phyloP scores from a whole-genome alignment of 495 filamentous ascomycete species.

The Ramalina peruviana region DNA sequence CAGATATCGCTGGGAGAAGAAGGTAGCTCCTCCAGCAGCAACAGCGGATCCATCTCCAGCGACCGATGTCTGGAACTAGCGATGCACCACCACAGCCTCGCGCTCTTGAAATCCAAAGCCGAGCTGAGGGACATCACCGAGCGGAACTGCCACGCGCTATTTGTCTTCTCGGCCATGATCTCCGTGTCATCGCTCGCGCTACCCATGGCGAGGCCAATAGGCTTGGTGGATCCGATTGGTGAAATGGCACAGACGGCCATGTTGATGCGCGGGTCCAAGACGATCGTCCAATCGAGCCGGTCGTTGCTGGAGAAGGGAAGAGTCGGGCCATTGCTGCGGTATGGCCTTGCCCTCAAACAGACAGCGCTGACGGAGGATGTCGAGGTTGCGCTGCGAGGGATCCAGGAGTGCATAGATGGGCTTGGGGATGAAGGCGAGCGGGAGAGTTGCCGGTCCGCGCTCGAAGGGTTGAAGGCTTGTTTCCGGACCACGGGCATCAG shows the following conservation, averaged over 20 bases:
- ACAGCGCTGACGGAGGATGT: neutral
- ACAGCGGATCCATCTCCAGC: neutral
- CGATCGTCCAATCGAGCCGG: neutral
- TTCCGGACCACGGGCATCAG: neutral
- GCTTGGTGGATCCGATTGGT: neutral
- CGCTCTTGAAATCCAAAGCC: neutral
- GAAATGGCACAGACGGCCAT: neutral
- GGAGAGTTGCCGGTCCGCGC: neutral
- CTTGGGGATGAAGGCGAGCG: neutral
- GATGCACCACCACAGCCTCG: neutral
- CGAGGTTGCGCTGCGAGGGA: neutral
- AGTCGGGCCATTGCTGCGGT: neutral
- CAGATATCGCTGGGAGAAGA: neutral
- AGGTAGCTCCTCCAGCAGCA: neutral
- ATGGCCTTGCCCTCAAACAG: neutral
- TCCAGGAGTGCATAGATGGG: neutral
- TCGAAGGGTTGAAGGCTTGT: neutral
- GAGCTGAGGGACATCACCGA: neutral
- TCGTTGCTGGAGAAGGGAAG: neutral
- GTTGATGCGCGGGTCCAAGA: slow-evolving; percentile 3
- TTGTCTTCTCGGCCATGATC: slow-evolving; percentile 4
- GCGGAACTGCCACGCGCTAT: slow-evolving; percentile 4
- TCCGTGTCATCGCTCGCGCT: neutral
- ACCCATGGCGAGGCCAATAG: neutral
- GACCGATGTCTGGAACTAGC: neutral